Base-by-base conservation (phyloP, 2,329 filamentous ascomycete genomes). In the Trichocomaceae sp. region DNA sequence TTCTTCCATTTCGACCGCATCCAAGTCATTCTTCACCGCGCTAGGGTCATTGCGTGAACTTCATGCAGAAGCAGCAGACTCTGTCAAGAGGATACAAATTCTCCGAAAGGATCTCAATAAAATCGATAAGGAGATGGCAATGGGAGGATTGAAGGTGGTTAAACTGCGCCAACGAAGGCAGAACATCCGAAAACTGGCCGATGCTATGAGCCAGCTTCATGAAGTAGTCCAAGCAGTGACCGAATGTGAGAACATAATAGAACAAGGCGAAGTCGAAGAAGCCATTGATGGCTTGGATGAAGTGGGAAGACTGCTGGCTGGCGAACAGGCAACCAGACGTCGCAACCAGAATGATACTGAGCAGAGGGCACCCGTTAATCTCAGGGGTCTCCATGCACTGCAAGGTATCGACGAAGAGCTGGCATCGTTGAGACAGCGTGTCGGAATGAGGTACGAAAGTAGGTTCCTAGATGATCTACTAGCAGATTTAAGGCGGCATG, bases 21-120 rank as follows among this genome's bases (percentile, higher is more conserved):
- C 93, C 0, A 90, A 90, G 0, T 96, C 92, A 0, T 99, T 99
- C 71, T 99, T 99, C 65, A 91, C 90, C 0, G 93, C 93, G 0
- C 77, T 99, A 0, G 92, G 93, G 0, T 95, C 91, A 0, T 76
- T 99, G 33, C 87, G 90, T 61, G 90, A 96, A 67, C 77, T 99
- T 10, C 92, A 99, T 68, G 86, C 86, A 0, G 93, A 99, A 70
- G 91, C 93, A 6, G 87, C 90, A 10, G 88, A 95, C 55, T 97
- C 92, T 2, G 91, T 99, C 1, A 79, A 86, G 8, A 84, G 88
- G 58, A 99, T 99, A 57, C 90, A 90, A 66, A 79, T 81, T 0
- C 69, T 99, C 41, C 81, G 93, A 56, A 82, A 84, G 62, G 92
- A 97, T 65, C 75, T 99, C 0, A 79, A 85, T 56, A 83, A 83